Evolutionary conservation across 306 rosid genomes (phyloP).

Genomic region (Phaseolus lunatus): DNA sequence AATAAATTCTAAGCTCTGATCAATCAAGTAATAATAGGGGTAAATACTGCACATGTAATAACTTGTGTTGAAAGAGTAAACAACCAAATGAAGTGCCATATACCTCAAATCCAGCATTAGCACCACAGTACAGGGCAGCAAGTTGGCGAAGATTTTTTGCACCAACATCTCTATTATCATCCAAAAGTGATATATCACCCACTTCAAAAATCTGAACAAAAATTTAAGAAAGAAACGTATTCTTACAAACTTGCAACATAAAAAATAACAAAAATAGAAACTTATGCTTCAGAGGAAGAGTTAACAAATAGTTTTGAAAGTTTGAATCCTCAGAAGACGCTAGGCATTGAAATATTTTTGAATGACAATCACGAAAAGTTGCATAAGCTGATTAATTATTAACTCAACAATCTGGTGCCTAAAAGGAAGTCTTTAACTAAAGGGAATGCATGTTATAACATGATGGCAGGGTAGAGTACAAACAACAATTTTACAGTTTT

Average conservation of each 20-base stretch:
- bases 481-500: neutral
- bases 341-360: neutral
- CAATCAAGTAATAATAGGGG: neutral
- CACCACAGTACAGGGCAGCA: conserved; percentile 83
- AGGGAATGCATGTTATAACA: neutral
- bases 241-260: conserved; percentile 8
- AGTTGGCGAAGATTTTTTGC: conserved; percentile 81
- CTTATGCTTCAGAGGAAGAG: conserved; percentile 25
- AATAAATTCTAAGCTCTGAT: neutral
- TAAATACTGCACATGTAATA: neutral
- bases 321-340: neutral
- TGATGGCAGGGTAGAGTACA: neutral
- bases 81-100: conserved; percentile 32
- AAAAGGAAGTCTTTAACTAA: neutral
- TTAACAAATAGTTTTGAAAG: neutral
- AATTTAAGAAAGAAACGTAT: neutral
- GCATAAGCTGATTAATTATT: neutral
- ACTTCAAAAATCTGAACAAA: conserved; percentile 84
- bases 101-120: conserved; percentile 96
- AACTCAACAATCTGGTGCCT: neutral
- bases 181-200: conserved; percentile 81
- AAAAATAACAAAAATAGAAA: neutral
- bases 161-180: conserved; percentile 78
- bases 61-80: conserved; percentile 32
- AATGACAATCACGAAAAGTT: neutral